phyloP scores from a whole-genome alignment of 2,329 filamentous ascomycete genomes.

The Ilyonectria destructans region DNA sequence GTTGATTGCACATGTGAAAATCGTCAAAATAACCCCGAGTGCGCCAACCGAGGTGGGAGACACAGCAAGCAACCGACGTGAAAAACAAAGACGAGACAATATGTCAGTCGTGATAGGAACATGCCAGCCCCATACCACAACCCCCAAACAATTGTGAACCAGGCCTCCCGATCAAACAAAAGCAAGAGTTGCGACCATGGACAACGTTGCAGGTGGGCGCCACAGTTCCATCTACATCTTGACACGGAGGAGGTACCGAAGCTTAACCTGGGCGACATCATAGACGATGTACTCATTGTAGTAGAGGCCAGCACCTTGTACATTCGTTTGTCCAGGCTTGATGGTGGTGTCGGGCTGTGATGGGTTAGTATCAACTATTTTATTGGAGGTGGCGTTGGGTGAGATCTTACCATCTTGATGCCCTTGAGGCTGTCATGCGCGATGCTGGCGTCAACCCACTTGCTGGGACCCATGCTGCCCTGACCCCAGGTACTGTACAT shows the following conservation, averaged over 20 bases:
- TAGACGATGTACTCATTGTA: conserved; percentile 87
- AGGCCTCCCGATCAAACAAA: neutral
- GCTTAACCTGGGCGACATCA: conserved; percentile 77
- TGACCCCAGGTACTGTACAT: conserved; percentile 80
- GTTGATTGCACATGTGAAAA: neutral
- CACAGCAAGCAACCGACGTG: neutral
- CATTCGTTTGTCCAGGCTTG: conserved; percentile 64
- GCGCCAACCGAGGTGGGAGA: conserved; percentile 3
- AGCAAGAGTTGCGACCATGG: neutral
- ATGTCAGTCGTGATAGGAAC: neutral
- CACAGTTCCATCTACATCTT: conserved; percentile 59
- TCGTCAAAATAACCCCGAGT: conserved; percentile 3
- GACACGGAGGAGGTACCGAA: conserved; percentile 80
- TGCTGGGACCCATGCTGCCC: conserved; percentile 74
- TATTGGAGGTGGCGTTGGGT: neutral
- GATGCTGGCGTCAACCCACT: conserved; percentile 83
- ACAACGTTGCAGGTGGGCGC: neutral
- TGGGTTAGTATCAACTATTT: conserved; percentile 33
- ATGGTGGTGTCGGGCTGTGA: conserved; percentile 66
- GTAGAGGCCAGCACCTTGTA: conserved; percentile 63
- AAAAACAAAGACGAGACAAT: neutral
- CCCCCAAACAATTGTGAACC: neutral
- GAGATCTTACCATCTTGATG: conserved; percentile 76
- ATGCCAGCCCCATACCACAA: neutral
- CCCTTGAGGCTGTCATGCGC: conserved; percentile 78